Percentiles rank a stretch among this genome's conserved stretches.
phyloP scores from a whole-genome alignment of 1,139 yeast genomes.

The Geotrichum aggregatum region DNA sequence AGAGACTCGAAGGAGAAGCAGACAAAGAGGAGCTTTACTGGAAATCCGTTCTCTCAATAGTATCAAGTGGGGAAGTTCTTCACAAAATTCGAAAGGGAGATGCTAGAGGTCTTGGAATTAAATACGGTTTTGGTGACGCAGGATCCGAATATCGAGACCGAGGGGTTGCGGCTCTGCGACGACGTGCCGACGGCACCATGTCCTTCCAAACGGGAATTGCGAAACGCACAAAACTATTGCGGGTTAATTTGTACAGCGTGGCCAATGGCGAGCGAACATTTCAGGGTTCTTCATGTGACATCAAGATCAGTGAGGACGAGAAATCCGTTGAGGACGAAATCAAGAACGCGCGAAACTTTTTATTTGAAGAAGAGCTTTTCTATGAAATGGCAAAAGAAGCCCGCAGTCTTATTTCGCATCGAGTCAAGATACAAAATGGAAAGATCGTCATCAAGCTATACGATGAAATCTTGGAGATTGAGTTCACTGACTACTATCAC shows the following conservation, averaged over 20 bases:
- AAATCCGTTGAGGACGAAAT: slow-evolving; percentile 32
- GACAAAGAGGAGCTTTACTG: slow-evolving; percentile 68
- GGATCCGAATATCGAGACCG: slow-evolving; percentile 73
- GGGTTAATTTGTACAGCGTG: slow-evolving; percentile 38
- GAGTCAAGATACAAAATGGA: slow-evolving; percentile 63
- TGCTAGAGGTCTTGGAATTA: slow-evolving; percentile 63
- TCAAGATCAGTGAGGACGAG: slow-evolving; percentile 23
- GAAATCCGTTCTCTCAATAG: slow-evolving; percentile 54
- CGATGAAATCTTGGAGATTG: slow-evolving; percentile 68
- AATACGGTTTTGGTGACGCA: slow-evolving; percentile 86
- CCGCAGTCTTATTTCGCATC: slow-evolving; percentile 61
- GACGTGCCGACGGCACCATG: slow-evolving; percentile 36
- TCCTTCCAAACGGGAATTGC: slow-evolving; percentile 35
- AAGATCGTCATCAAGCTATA: slow-evolving; percentile 60
- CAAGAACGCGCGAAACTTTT: slow-evolving; percentile 51
- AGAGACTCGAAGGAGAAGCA: slow-evolving; percentile 52
- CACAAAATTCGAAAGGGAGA: slow-evolving; percentile 59
- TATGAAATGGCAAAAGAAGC: slow-evolving; percentile 59
- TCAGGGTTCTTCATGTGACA: slow-evolving; percentile 25
- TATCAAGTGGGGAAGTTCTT: slow-evolving; percentile 63
- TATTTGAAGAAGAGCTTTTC: slow-evolving; percentile 79
- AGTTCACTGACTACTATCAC: slow-evolving; percentile 43
- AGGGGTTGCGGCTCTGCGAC: slow-evolving; percentile 67
- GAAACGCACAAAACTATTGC: slow-evolving; percentile 37
- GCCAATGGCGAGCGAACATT: slow-evolving; percentile 30